Evolutionary conservation across 768 basidiomycete genomes (phyloP).

Genomic region (Phylloporus sp.): DNA sequence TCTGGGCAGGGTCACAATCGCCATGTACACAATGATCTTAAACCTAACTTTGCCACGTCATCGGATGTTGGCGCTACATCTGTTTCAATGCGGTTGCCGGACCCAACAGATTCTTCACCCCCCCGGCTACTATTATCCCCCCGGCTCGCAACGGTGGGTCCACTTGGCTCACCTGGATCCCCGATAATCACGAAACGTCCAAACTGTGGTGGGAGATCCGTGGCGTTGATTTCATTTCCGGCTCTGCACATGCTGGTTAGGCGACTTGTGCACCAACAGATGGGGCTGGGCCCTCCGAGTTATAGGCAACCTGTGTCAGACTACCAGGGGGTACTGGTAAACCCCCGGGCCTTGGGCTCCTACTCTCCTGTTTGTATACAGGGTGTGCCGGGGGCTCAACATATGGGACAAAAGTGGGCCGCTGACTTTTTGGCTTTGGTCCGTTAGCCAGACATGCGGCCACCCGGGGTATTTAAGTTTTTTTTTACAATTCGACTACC

Average conservation of each 20-base stretch:
- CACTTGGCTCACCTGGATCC: neutral
- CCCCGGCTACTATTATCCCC: too few species aligned
- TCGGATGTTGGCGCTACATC: neutral
- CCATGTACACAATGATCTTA: neutral
- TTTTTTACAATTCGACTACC: neutral
- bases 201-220: neutral
- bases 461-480: constrained; percentile 22
- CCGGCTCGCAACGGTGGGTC: neutral
- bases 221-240: constrained; percentile 20
- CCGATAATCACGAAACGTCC: neutral
- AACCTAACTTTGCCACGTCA: constrained; percentile 7
- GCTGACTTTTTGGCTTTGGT: constrained; percentile 22
- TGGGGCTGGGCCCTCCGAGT: neutral
- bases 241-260: constrained; percentile 1
- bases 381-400: constrained; percentile 20
- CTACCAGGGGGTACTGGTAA: constrained; percentile 19
- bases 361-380: neutral
- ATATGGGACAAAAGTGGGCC: constrained; percentile 14
- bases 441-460: constrained; percentile 17
- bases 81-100: neutral
- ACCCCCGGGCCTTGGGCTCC: constrained; percentile 7
- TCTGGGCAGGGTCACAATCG: neutral
- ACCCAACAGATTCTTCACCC: neutral
- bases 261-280: constrained; percentile 1
- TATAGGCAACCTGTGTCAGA: constrained; percentile 2